These are phyloP conservation scores for Globisporangium cystogenes DNA, from an alignment of 352 stramenopile genomes.

Conservation along the genomic window DNA sequence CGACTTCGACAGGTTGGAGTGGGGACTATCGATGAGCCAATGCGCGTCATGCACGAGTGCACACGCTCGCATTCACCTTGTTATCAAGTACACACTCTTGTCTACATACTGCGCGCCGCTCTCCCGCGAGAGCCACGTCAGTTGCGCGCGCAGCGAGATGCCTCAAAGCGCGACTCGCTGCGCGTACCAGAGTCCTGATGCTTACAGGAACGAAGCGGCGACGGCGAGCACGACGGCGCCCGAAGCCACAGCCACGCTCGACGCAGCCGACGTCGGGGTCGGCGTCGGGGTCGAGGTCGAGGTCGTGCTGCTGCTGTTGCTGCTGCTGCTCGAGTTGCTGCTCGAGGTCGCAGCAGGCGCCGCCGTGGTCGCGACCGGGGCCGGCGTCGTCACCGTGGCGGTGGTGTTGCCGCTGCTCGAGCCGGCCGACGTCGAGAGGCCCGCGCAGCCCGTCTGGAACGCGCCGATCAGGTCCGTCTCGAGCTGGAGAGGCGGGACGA, in stretches of 20 bases:
- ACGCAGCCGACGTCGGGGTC: conserved; percentile 3
- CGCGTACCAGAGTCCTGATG: not conserved
- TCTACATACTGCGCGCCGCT: not conserved
- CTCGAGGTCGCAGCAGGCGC: not conserved
- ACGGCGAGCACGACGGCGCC: conserved; percentile 7
- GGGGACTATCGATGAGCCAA: too few species aligned
- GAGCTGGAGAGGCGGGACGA: not conserved
- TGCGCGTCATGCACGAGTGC: not conserved
- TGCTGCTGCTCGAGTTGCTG: not conserved
- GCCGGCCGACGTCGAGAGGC: not conserved
- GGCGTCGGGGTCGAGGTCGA: not conserved
- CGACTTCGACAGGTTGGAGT: too few species aligned
- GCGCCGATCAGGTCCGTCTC: not conserved
- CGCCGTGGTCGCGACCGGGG: not conserved
- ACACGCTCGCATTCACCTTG: not conserved
- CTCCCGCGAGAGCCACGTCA: not conserved
- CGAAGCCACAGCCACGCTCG: conserved; percentile 3
- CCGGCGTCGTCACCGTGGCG: not conserved
- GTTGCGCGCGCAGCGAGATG: not conserved
- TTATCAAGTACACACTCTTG: conserved; percentile 5
- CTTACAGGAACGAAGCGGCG: conserved; percentile 13
- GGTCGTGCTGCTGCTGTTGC: not conserved
- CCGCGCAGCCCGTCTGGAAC: conserved; percentile 1
- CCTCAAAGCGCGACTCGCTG: not conserved
- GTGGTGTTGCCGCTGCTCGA: not conserved